Evolutionary conservation across 306 rosid genomes (phyloP).

Genomic region (Citrullus colocynthis): DNA sequence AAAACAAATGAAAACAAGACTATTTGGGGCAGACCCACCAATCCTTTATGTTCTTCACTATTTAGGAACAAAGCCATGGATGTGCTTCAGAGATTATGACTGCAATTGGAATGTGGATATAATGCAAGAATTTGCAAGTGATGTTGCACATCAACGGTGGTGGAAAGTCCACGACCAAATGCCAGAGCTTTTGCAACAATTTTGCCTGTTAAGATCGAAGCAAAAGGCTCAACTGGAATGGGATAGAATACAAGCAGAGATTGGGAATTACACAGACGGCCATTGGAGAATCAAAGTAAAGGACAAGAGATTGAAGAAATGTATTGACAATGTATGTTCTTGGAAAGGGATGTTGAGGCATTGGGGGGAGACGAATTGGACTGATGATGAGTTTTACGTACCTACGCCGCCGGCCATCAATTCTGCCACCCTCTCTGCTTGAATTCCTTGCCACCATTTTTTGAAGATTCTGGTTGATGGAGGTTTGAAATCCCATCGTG

Average conservation of each 20-base stretch:
- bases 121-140: slow-evolving; percentile 79
- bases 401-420: slow-evolving; percentile 48
- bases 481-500: neutral
- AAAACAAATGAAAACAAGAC: slow-evolving; percentile 56
- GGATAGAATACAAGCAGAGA: slow-evolving; percentile 72
- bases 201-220: slow-evolving; percentile 61
- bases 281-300: slow-evolving; percentile 63
- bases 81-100: slow-evolving; percentile 81
- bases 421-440: slow-evolving; percentile 9
- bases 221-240: slow-evolving; percentile 90
- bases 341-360: slow-evolving; percentile 89
- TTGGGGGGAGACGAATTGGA: slow-evolving; percentile 98
- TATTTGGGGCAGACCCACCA: slow-evolving; percentile 82
- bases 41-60: slow-evolving; percentile 75
- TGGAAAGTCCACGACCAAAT: slow-evolving; percentile 87
- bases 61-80: slow-evolving; percentile 79
- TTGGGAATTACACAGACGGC: slow-evolving; percentile 56
- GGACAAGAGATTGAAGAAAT: slow-evolving; percentile 52
- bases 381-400: slow-evolving; percentile 36
- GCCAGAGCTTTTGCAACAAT: slow-evolving; percentile 74
- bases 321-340: slow-evolving; percentile 55
- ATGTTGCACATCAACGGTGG: slow-evolving; percentile 81
- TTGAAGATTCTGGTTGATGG: neutral
- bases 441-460: neutral
- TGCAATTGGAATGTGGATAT: slow-evolving; percentile 84